Base-by-base conservation (phyloP, 202 grass and related monocot genomes). In the Panicum virgatum region DNA sequence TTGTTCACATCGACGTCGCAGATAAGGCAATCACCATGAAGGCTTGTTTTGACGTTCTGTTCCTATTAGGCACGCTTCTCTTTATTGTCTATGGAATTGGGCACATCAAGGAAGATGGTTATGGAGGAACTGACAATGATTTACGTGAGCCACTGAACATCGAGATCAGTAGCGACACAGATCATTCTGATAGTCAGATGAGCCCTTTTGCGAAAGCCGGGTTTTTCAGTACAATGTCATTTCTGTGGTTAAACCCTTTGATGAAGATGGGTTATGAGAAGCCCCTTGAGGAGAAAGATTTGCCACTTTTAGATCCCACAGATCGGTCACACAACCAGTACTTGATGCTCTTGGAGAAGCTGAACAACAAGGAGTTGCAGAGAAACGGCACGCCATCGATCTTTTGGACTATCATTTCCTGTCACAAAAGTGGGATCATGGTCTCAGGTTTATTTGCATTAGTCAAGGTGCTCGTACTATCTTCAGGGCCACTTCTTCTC, bases 211-310 rank as follows among this genome's bases (percentile, higher is more conserved):
- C 90, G 15, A 77, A 80, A 80, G 90, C 90, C 48, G 88, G 90
- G 0, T 79, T 89, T 66, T 86, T 94, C 66, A 94, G 88, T 43
- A 52, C 63, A 66, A 89, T 97, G 86, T 80, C 92, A 4, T 97
- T 97, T 85, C 88, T 88, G 86, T 97, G 95, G 92, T 36, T 97
- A 64, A 97, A 98, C 32, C 88, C 88, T 39, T 77, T 98, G 81
- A 89, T 98, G 92, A 94, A 88, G 84, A 59, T 77, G 72, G 95
- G 95, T 6, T 93, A 93, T 57, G 67, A 80, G 62, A 94, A 90
- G 36, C 92, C 90, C 14, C 85, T 98, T 11, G 90, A 98, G 78
- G 95, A 94, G 50, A 91, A 88, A 80, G 95, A 94, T 25, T 83
- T 98, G 69, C 92, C 95, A 25, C 71, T 80, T 26, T 65, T 98